Evolutionary conservation across 2,329 filamentous ascomycete species (phyloP).

Genomic region (Phialophora verrucosa): DNA sequence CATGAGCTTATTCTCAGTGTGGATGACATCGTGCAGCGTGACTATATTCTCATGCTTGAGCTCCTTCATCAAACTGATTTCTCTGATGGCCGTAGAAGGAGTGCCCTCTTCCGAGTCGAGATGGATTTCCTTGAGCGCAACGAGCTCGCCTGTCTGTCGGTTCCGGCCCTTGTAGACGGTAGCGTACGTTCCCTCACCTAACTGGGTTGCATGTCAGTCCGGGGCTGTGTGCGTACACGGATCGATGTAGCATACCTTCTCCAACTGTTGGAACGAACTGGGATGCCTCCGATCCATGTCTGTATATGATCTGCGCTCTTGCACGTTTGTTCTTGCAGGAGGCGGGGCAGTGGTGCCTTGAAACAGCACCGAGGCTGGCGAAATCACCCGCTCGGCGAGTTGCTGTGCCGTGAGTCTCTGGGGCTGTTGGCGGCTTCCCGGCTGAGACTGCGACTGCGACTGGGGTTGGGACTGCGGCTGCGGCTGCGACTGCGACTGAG

Average conservation of each 20-base stretch:
- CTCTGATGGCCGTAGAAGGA: conserved; percentile 93
- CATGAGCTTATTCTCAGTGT: conserved; percentile 99
- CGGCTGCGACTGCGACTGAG: conserved; percentile 17
- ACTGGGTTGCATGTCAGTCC: conserved; percentile 52
- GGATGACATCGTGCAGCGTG: conserved; percentile 95
- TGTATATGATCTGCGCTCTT: conserved; percentile 25
- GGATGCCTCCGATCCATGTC: conserved; percentile 90
- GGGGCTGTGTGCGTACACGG: not conserved
- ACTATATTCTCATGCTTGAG: conserved; percentile 99
- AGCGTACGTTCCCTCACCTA: conserved; percentile 97
- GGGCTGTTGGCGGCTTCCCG: conserved; percentile 26
- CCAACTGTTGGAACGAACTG: conserved; percentile 98
- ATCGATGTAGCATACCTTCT: conserved; percentile 66
- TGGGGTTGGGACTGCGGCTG: conserved; percentile 7
- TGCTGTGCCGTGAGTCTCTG: conserved; percentile 32
- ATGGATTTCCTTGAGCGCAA: conserved; percentile 97
- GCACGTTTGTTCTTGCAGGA: conserved; percentile 27
- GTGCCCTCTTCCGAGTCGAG: conserved; percentile 98
- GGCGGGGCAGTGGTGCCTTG: conserved; percentile 30
- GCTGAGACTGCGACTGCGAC: conserved; percentile 24
- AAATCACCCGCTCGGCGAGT: conserved; percentile 39
- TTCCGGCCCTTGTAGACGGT: conserved; percentile 99
- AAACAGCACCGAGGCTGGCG: conserved; percentile 39
- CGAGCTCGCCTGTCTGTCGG: conserved; percentile 92
- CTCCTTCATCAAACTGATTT: conserved; percentile 99